Evolutionary conservation across 305 asterid genomes (phyloP).

Genomic region (Fraxinus ornus): DNA sequence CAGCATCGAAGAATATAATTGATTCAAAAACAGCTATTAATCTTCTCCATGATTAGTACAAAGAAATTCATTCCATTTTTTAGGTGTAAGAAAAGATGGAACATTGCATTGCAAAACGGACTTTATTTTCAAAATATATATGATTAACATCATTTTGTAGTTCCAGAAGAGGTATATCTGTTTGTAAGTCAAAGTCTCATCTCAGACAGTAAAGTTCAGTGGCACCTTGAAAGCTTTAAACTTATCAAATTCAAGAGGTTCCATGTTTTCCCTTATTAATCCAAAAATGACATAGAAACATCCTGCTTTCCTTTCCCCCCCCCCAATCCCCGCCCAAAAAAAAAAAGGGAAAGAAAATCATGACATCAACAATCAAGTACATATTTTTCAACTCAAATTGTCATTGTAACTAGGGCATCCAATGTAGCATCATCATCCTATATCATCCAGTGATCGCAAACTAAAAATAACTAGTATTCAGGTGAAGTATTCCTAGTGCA

Average conservation of each 20-base stretch:
- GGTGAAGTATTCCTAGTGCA: neutral
- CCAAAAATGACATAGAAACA: neutral
- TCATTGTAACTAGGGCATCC: neutral
- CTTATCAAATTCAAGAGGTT: neutral
- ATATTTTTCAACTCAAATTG: neutral
- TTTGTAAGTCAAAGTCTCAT: neutral
- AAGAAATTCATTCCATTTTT: conserved; percentile 19
- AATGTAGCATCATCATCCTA: neutral
- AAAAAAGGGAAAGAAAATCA: neutral
- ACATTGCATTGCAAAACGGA: neutral
- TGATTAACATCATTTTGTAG: neutral
- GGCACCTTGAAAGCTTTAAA: neutral
- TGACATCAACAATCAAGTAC: neutral
- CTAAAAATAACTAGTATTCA: neutral
- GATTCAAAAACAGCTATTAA: neutral
- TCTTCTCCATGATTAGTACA: conserved; percentile 14
- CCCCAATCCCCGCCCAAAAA: neutral
- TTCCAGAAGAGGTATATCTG: neutral
- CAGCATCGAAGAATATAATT: conserved; percentile 16
- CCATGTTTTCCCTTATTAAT: neutral
- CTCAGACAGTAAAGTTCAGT: neutral
- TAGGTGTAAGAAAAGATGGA: conserved; percentile 8
- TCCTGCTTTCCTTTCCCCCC: neutral
- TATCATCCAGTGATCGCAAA: neutral
- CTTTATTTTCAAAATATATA: neutral